A percentile compares a stretch with the other conserved stretches of the same genome.
phyloP scores from a whole-genome alignment of 2,329 filamentous ascomycete genomes.

The Chaetomium globosum region DNA sequence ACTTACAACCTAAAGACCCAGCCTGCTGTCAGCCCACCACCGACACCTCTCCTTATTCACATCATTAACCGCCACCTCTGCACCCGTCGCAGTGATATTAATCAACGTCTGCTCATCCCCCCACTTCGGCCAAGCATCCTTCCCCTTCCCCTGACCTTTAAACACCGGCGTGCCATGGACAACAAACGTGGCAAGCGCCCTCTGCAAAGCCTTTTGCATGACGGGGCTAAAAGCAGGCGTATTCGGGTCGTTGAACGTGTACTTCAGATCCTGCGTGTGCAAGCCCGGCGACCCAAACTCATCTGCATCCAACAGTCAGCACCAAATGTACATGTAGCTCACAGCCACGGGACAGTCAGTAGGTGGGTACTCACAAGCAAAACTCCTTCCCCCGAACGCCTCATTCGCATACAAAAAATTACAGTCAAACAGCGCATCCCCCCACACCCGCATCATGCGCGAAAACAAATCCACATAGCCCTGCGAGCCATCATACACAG shows the following conservation, averaged over 20 bases:
- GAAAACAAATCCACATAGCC: neutral
- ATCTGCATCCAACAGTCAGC: neutral
- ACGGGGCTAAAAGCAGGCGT: neutral
- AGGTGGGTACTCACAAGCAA: neutral
- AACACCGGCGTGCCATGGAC: neutral
- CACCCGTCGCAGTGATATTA: constrained; percentile 1
- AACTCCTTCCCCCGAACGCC: neutral
- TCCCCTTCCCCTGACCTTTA: neutral
- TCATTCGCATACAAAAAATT: neutral
- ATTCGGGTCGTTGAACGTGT: neutral
- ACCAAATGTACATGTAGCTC: neutral
- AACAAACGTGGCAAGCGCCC: neutral
- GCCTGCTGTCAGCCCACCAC: neutral
- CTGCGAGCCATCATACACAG: neutral
- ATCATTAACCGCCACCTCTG: neutral
- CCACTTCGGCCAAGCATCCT: neutral
- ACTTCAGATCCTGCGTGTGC: neutral
- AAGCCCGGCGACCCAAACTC: neutral
- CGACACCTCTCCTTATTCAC: neutral
- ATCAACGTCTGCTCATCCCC: neutral
- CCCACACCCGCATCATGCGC: neutral
- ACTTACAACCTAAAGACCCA: neutral
- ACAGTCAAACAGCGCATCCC: neutral
- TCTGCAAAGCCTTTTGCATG: neutral
- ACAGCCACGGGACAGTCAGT: neutral